A percentile compares a stretch with the other conserved stretches of the same genome.
Evolutionary conservation across 208 protist genomes (phyloP).

Genomic region (Jaenimonas drosophilae): DNA sequence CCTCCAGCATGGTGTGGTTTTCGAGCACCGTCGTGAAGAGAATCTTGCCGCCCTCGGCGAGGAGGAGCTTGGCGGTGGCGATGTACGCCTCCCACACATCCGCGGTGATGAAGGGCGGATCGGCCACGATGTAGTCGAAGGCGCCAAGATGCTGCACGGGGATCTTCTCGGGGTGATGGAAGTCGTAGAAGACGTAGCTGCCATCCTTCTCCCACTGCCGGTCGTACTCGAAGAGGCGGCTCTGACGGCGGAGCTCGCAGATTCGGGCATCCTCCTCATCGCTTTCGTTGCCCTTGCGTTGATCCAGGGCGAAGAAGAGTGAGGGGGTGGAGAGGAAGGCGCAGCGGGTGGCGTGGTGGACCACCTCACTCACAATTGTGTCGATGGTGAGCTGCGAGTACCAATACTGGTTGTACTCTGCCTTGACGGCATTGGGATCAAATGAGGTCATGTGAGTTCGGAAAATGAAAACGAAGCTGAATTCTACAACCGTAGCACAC

Average conservation of each 20-base stretch:
- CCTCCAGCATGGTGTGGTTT: constrained; percentile 80
- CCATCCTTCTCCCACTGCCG: constrained; percentile 58
- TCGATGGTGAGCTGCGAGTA: constrained; percentile 82
- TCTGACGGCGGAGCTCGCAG: constrained; percentile 19
- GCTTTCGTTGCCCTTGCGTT: constrained; percentile 7
- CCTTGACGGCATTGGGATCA: constrained; percentile 25
- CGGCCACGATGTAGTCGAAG: constrained; percentile 91
- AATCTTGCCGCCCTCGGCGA: constrained; percentile 58
- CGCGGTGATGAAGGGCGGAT: constrained; percentile 90
- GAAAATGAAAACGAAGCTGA: no score
- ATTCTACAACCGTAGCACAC: no score
- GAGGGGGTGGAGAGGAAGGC: constrained; percentile 89
- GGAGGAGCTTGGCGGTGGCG: constrained; percentile 42
- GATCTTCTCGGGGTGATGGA: constrained; percentile 59
- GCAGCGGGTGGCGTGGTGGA: constrained; percentile 45
- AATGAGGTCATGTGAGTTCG: constrained; percentile 9
- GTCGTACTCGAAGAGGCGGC: constrained; percentile 84
- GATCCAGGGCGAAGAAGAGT: constrained; percentile 83
- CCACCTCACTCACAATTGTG: constrained; percentile 52
- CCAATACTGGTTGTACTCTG: constrained; percentile 92
- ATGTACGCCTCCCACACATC: constrained; percentile 86
- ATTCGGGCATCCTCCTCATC: constrained; percentile 7
- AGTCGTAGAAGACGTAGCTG: constrained; percentile 87
- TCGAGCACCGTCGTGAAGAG: constrained; percentile 88
- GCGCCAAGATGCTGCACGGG: constrained; percentile 50